Percentiles rank a stretch among this genome's conserved stretches.
Evolutionary conservation across 2,329 filamentous ascomycete species (phyloP).

Genomic region (Dothiorella sarmentorum): DNA sequence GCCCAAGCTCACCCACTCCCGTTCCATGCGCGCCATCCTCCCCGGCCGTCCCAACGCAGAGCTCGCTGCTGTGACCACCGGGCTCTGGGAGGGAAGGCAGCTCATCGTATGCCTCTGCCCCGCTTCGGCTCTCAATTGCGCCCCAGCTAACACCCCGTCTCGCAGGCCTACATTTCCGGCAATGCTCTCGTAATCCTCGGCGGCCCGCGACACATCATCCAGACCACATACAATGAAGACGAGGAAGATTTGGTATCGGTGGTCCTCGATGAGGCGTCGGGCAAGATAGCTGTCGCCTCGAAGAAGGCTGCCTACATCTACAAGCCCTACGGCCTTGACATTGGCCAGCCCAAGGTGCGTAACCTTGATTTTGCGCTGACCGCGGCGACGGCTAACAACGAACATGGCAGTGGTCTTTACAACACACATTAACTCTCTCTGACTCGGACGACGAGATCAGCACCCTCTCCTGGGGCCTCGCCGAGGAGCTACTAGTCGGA

Average conservation of each 20-base stretch:
- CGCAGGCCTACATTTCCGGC: constrained; percentile 82
- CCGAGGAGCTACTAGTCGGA: constrained; percentile 80
- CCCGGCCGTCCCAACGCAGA: constrained; percentile 74
- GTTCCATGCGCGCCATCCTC: constrained; percentile 69
- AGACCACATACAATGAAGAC: constrained; percentile 87
- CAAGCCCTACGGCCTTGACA: constrained; percentile 65
- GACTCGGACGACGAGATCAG: constrained; percentile 47
- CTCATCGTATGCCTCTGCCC: constrained; percentile 59
- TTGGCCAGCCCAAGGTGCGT: constrained; percentile 70
- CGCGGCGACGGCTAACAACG: not conserved
- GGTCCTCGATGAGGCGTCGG: constrained; percentile 74
- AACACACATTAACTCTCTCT: constrained; percentile 55
- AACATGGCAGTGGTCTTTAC: constrained; percentile 53
- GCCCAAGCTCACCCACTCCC: constrained; percentile 15
- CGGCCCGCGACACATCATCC: constrained; percentile 65
- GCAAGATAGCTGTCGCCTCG: constrained; percentile 79
- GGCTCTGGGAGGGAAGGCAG: constrained; percentile 68
- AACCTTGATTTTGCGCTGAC: not conserved
- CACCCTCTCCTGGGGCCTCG: constrained; percentile 80
- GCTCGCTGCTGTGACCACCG: constrained; percentile 73
- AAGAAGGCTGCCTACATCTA: constrained; percentile 69
- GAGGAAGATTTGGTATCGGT: constrained; percentile 68
- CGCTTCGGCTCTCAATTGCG: constrained; percentile 8
- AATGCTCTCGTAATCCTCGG: constrained; percentile 77
- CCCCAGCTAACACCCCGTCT: constrained; percentile 13